Conservation (phyloP, 768 basidiomycete genomes). For the Suillus plorans region DNA sequence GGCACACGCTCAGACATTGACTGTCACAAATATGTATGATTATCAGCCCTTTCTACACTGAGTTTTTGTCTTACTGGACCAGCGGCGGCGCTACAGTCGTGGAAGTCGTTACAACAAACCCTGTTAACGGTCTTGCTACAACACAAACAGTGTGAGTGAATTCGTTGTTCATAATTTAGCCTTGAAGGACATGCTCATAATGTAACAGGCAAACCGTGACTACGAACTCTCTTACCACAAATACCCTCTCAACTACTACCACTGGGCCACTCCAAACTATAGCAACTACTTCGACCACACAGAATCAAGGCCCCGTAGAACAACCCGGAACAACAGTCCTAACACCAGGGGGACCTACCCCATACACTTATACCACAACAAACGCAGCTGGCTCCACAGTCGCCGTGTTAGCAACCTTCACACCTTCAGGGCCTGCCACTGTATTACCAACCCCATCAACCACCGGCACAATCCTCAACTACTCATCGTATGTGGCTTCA, state of each 20-base stretch:
- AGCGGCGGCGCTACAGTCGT: constrained; percentile 54
- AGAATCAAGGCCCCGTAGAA: constrained; percentile 54
- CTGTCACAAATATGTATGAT: constrained; percentile 49
- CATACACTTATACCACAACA: constrained; percentile 50
- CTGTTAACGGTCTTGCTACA: constrained; percentile 32
- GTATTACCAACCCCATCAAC: constrained; percentile 26
- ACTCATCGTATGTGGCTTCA: constrained; percentile 29
- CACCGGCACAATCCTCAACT: constrained; percentile 27
- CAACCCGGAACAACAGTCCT: constrained; percentile 42
- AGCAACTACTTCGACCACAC: constrained; percentile 17
- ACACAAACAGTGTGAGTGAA: constrained; percentile 46
- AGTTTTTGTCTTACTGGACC: neutral
- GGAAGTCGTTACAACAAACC: constrained; percentile 43
- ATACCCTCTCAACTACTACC: constrained; percentile 12
- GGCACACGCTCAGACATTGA: constrained; percentile 46
- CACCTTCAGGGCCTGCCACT: constrained; percentile 30
- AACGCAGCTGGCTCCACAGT: constrained; percentile 30
- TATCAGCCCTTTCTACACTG: neutral
- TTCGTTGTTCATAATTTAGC: neutral
- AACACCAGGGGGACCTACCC: constrained; percentile 46
- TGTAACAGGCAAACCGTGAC: constrained; percentile 16
- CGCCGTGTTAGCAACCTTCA: constrained; percentile 25
- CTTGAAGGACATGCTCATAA: constrained; percentile 9
- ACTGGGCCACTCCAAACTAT: constrained; percentile 5
- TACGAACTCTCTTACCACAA: constrained; percentile 18